Percentiles rank a stretch among this genome's conserved stretches.
phyloP scores from a whole-genome alignment of 2,329 filamentous ascomycete species.

The Xylaria sp. region DNA sequence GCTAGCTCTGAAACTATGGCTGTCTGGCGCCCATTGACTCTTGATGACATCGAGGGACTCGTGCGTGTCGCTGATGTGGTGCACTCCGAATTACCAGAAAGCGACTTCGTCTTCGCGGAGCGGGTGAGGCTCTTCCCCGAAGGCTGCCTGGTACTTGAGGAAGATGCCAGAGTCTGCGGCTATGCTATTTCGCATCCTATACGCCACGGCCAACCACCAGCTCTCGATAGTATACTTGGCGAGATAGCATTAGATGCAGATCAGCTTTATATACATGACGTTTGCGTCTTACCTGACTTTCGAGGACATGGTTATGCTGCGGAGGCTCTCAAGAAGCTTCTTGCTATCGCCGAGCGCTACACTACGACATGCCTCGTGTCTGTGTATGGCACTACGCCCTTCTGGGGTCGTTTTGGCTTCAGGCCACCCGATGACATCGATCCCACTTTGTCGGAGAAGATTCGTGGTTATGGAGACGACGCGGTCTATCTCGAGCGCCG shows the following conservation, averaged over 20 bases:
- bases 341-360: slow-evolving; percentile 45
- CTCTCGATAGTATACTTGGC: slow-evolving; percentile 49
- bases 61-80: slow-evolving; percentile 37
- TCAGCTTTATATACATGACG: slow-evolving; percentile 55
- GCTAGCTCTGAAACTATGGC: background rate
- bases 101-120: slow-evolving; percentile 48
- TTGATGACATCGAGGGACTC: slow-evolving; percentile 45
- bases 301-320: slow-evolving; percentile 47
- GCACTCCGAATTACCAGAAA: slow-evolving; percentile 42
- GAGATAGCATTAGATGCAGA: slow-evolving; percentile 47
- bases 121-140: slow-evolving; percentile 51
- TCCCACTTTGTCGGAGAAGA: slow-evolving; percentile 45
- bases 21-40: slow-evolving; percentile 47
- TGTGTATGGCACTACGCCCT: slow-evolving; percentile 51
- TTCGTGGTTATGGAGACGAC: slow-evolving; percentile 50
- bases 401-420: slow-evolving; percentile 53
- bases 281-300: slow-evolving; percentile 48
- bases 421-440: slow-evolving; percentile 38
- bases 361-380: slow-evolving; percentile 50
- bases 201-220: slow-evolving; percentile 40
- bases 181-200: slow-evolving; percentile 55
- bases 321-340: slow-evolving; percentile 43
- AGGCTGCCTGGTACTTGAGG: slow-evolving; percentile 50
- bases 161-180: slow-evolving; percentile 29
- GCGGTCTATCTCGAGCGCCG: slow-evolving; percentile 47